Conservation (phyloP, 2,329 filamentous ascomycete species). For the Neodidymelliopsis sp. region DNA sequence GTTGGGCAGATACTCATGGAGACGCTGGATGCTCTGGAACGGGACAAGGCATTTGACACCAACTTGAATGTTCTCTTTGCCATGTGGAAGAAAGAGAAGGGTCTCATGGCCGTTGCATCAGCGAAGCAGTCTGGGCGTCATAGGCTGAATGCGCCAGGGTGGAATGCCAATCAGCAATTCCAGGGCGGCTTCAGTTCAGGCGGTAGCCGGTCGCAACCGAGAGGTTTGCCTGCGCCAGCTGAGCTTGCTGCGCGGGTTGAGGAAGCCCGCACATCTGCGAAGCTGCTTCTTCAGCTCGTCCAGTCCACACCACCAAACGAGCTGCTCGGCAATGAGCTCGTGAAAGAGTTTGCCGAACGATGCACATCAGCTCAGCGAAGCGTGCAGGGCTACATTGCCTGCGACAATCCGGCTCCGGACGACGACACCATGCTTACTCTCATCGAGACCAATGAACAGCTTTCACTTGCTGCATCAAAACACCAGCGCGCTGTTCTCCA, state of each 20-base stretch:
- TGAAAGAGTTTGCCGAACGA: constrained; percentile 89
- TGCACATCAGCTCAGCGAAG: constrained; percentile 82
- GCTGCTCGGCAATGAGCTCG: constrained; percentile 81
- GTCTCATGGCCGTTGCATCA: constrained; percentile 57
- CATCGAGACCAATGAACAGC: constrained; percentile 92
- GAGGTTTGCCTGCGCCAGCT: constrained; percentile 66
- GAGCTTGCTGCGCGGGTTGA: constrained; percentile 86
- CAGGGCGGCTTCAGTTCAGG: constrained; percentile 32
- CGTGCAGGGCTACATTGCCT: constrained; percentile 85
- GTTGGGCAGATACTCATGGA: constrained; percentile 89
- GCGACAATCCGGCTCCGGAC: constrained; percentile 80
- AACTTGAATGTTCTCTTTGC: constrained; percentile 73
- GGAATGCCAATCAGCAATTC: constrained; percentile 35
- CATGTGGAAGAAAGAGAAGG: constrained; percentile 88
- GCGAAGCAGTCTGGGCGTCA: constrained; percentile 48
- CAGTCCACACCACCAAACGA: constrained; percentile 82
- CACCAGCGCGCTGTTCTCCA: constrained; percentile 80
- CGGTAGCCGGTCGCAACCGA: constrained; percentile 26
- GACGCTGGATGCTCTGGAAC: constrained; percentile 80
- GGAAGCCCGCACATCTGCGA: constrained; percentile 89
- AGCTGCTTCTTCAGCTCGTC: constrained; percentile 89
- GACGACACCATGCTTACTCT: constrained; percentile 92
- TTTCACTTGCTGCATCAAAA: constrained; percentile 81
- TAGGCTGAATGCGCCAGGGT: constrained; percentile 55
- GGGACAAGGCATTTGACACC: constrained; percentile 75